phyloP scores from a whole-genome alignment of 805 yeast genomes.

The Ascoidea asiatica region DNA sequence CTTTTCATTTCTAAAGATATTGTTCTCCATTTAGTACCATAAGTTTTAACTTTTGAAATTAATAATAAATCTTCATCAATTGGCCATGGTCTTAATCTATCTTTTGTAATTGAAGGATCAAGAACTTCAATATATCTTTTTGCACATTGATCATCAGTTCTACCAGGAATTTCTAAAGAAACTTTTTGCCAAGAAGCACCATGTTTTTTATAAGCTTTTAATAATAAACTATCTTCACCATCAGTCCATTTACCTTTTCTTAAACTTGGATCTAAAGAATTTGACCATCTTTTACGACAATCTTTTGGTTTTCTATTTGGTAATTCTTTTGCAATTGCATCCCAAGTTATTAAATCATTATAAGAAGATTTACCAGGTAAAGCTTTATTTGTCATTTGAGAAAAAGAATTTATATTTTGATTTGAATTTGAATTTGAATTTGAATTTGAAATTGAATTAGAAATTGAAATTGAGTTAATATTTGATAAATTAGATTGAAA shows the following conservation, averaged over 20 bases:
- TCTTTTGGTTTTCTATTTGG: conserved; percentile 59
- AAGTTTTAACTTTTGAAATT: conserved; percentile 49
- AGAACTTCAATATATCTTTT: conserved; percentile 81
- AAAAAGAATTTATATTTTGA: not conserved
- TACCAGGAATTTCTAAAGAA: conserved; percentile 58
- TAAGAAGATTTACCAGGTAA: conserved; percentile 7
- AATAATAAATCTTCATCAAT: conserved; percentile 60
- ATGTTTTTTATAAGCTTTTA: conserved; percentile 47
- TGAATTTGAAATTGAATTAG: not conserved
- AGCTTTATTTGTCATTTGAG: too few relatives aligned
- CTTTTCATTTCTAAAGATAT: conserved; percentile 60
- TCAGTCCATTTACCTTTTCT: conserved; percentile 80
- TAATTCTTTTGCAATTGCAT: conserved; percentile 32
- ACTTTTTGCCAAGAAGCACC: conserved; percentile 87
- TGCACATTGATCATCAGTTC: conserved; percentile 93
- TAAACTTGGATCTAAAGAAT: conserved; percentile 71
- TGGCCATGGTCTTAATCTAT: conserved; percentile 70
- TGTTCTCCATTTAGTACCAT: conserved; percentile 85
- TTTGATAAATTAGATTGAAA: too few relatives aligned
- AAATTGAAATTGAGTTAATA: not conserved
- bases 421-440: not conserved
- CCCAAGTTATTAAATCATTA: conserved; percentile 47
- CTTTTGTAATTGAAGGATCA: conserved; percentile 63
- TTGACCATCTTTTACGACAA: conserved; percentile 79
- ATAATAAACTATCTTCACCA: conserved; percentile 57